phyloP scores from a whole-genome alignment of 2,329 filamentous ascomycete genomes.

The Fusarium miscanthi region DNA sequence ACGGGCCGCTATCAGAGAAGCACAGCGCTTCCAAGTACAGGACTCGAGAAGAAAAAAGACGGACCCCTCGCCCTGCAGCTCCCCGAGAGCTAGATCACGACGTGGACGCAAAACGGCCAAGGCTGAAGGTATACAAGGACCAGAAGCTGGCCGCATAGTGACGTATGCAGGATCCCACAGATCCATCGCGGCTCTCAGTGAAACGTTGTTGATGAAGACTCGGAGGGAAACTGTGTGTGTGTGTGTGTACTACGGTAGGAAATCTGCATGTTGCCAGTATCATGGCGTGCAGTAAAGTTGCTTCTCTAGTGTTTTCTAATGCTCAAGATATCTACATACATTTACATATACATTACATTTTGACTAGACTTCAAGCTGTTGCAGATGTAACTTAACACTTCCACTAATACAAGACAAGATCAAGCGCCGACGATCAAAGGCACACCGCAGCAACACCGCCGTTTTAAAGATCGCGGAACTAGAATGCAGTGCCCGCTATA shows the following conservation, averaged over 20 bases:
- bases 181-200: conserved; percentile 18
- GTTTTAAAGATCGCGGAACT: conserved; percentile 34
- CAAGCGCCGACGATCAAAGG: conserved; percentile 34
- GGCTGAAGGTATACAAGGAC: conserved; percentile 34
- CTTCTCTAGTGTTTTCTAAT: conserved; percentile 27
- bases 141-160: conserved; percentile 36
- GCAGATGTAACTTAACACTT: conserved; percentile 37
- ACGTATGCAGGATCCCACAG: conserved; percentile 40
- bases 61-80: conserved; percentile 29
- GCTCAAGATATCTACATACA: conserved; percentile 33
- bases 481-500: conserved; percentile 36
- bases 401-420: conserved; percentile 28
- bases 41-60: conserved; percentile 1
- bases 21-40: conserved; percentile 15
- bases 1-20: conserved; percentile 30
- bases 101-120: conserved; percentile 41
- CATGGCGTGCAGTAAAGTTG: conserved; percentile 25
- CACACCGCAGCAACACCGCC: conserved; percentile 33
- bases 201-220: conserved; percentile 1
- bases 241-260: conserved; percentile 4
- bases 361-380: conserved; percentile 7
- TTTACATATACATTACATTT: conserved; percentile 31
- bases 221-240: neutral
- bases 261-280: conserved; percentile 19
- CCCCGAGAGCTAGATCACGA: conserved; percentile 24